Base-by-base conservation (phyloP, 345 rosid species). In the Erodium maritimum region DNA sequence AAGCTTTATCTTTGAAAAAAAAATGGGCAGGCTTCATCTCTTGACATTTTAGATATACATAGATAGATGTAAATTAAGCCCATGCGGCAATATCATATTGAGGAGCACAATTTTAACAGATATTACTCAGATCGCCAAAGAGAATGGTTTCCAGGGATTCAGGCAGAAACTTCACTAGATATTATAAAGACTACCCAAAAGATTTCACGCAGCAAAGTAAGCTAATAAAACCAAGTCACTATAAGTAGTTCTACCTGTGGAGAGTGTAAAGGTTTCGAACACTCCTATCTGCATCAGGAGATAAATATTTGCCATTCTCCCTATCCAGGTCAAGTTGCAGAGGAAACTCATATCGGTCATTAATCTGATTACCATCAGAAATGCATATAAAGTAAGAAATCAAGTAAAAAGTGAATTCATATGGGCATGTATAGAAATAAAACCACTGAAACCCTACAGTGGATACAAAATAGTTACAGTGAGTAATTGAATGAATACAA, bases 281-380 rank as follows among this genome's bases (percentile, higher is more conserved):
- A 61, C 72, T 74, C 60, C 70, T 68, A 61, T 78, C 82, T 29
- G 82, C 75, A 0, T 69, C 82, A 48, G 79, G 82, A 23, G 82
- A 74, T 25, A 78, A 55, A 52, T 78, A 78, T 61, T 74, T 78
- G 13, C 77, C 76, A 61, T 71, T 67, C 5, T 71, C 82, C 65
- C 77, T 71, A 58, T 78, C 82, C 19, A 78, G 79, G 65, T 78
- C 82, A 59, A 78, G 82, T 69, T 74, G 82, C 58, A 78, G 67
- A 69, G 82, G 82, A 55, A 78, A 78, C 58, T 78, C 82, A 60
- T 78, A 78, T 17, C 82, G 79, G 51, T 78, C 82, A 69, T 78
- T 78, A 45, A 78, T 78, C 79, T 78, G 65, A 34, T 45, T 21
- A 37, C 21, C 54, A 58, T 48, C 21, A 34, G n/a, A 7, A 23